Conservation (phyloP, 2,329 filamentous ascomycete species). For the Phoma herbarum region DNA sequence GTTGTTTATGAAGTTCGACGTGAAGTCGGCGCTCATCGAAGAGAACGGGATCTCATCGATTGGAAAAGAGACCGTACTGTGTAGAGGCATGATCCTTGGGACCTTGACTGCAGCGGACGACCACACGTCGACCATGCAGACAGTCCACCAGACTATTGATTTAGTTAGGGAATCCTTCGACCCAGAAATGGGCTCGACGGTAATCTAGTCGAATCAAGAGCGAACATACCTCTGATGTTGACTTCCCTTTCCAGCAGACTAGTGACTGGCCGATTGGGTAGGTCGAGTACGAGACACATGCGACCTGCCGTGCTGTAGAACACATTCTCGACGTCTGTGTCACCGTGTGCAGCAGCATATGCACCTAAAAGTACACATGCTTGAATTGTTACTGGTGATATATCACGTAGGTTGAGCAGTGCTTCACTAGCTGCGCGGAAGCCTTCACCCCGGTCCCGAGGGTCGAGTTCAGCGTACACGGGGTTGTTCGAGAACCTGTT, state of each 20-base stretch:
- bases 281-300: conserved; percentile 33
- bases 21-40: conserved; percentile 27
- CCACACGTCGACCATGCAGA: conserved; percentile 41
- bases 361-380: conserved; percentile 33
- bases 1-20: conserved; percentile 21
- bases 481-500: conserved; percentile 27
- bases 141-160: conserved; percentile 30
- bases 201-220: background rate
- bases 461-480: conserved; percentile 26
- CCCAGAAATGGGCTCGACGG: background rate
- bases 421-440: conserved; percentile 30
- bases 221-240: conserved; percentile 31
- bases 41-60: conserved; percentile 36
- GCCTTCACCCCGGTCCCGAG: conserved; percentile 30
- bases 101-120: conserved; percentile 35
- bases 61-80: conserved; percentile 30
- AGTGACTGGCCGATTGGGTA: conserved; percentile 31
- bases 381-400: conserved; percentile 30
- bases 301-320: conserved; percentile 36
- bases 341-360: conserved; percentile 35
- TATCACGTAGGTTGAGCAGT: conserved; percentile 31
- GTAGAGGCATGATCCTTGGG: conserved; percentile 35
- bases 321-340: conserved; percentile 37
- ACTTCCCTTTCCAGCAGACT: conserved; percentile 35
- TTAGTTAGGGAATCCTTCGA: background rate